Percentiles rank a stretch among this genome's conserved stretches.
Evolutionary conservation across 1,284 basidiomycete species (phyloP).

Genomic region (Fistulinella cinereoalba): DNA sequence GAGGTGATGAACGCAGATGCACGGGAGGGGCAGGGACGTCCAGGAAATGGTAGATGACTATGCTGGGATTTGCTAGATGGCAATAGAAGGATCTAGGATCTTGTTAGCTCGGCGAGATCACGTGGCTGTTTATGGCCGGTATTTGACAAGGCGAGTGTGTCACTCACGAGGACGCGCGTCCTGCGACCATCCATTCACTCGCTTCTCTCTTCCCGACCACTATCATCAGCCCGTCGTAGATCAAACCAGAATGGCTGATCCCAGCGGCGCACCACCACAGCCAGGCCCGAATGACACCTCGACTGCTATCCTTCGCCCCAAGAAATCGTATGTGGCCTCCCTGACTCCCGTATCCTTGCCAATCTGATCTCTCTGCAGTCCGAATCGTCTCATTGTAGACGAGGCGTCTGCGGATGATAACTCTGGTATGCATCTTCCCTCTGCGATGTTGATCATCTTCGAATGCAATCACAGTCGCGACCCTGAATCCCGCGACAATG

Average conservation of each 20-base stretch:
- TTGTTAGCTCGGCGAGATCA: slow-evolving; percentile 17
- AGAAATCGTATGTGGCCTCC: slow-evolving; percentile 83
- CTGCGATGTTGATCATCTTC: background rate
- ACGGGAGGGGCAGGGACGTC: slow-evolving; percentile 11
- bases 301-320: slow-evolving; percentile 91
- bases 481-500: slow-evolving; percentile 95
- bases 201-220: slow-evolving; percentile 19
- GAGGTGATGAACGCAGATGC: slow-evolving; percentile 20
- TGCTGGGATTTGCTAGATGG: slow-evolving; percentile 6
- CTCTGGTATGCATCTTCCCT: slow-evolving; percentile 56
- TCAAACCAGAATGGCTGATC: slow-evolving; percentile 58
- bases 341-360: slow-evolving; percentile 2
- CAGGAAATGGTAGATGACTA: slow-evolving; percentile 3
- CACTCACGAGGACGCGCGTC: slow-evolving; percentile 44
- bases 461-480: slow-evolving; percentile 63
- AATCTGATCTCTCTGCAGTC: slow-evolving; percentile 51
- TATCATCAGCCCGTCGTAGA: slow-evolving; percentile 8
- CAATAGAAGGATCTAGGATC: slow-evolving; percentile 8
- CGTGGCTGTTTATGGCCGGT: slow-evolving; percentile 24
- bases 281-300: slow-evolving; percentile 81
- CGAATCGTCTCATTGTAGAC: slow-evolving; percentile 93
- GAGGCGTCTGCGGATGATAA: slow-evolving; percentile 91
- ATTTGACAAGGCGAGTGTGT: slow-evolving; percentile 4
- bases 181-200: slow-evolving; percentile 14
- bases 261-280: slow-evolving; percentile 72